Base-by-base conservation (phyloP, 768 basidiomycete genomes). In the Boletus bicolor region DNA sequence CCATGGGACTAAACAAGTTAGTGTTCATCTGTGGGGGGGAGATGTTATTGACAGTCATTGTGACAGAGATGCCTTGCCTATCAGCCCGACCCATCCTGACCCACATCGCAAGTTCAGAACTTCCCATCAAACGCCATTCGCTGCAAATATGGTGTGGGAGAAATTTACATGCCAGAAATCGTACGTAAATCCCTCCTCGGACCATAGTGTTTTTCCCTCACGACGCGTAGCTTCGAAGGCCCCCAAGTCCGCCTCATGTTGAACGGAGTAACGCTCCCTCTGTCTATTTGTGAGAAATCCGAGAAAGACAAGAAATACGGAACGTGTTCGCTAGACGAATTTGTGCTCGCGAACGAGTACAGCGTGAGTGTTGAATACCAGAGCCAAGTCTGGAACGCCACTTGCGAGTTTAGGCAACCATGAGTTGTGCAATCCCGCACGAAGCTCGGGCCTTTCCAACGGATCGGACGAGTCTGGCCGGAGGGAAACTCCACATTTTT, bases 111-210 rank as follows among this genome's bases (percentile, higher is more conserved):
- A 70, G 38, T 78, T 71, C 64, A 63, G 67, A 49, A 76, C 68
- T 15, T 72, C 75, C 4, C 21, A 59, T 11, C 75, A 76, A 56
- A 64, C 73, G 10, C 77, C 77, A 19, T 79, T 79, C 51, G 76
- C 64, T 21, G 76, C 75, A 32, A 68, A 65, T 35, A 76, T 78
- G 72, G 53, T 75, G 17, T 78, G 75, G 75, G 77, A 78, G 63
- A 70, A 62, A 58, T 78, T 76, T 60, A 64, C 65, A 4, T 78
- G 77, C 64, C 44, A 61, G 32, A 57, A 59, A n/a, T 75, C 73
- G 73, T 73, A 36, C 38, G 67, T 64, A 4, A 10, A 49, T 2
- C 7, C 14, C 9, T 11, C 4, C 26, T 49, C 7, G 28, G 17
- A 28, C 11, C 37, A 4, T 26, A 2, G 2, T 10, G 3, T 50